Evolutionary conservation across 1,284 basidiomycete genomes (phyloP), one percentile per base, ranked within the genome.

Genomic region (Sanguinoderma infundibulare): DNA sequence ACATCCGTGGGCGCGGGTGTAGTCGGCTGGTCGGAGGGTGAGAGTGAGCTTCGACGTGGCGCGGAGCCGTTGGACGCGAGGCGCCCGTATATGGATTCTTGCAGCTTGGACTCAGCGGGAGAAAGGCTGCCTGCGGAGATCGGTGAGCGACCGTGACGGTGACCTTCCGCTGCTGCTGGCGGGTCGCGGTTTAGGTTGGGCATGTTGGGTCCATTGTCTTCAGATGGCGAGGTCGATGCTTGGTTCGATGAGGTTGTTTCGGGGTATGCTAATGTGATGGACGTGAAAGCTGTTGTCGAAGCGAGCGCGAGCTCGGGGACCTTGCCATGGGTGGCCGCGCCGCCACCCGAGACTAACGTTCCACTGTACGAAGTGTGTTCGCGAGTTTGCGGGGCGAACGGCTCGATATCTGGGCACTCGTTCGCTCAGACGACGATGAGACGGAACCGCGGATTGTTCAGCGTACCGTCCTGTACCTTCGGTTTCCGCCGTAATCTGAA

Each of bases 51-150:
- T 22, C 40, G 20, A 8, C 39, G 38, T 1, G 38, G 38, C 38
- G 38, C 20, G 17, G 38, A n/a, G 39, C 39, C n/a, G 39, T 9
- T 7, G n/a, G n/a, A n/a, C n/a, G n/a, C n/a, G 53, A 55, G 2
- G 40, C 24, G n/a, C 40, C n/a, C 42, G 20, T 55, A 55, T 20
- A 46, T 35, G 32, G 53, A 55, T 32, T 55, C 53, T 3, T 46
- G 53, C 1, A 46, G 20, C 14, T 55, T 55, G 30, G 15, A 14
- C n/a, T 46, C 28, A 2, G 30, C 30, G 14, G 42, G 24, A 9
- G 24, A 28, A 20, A 26, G 42, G 24, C 22, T 15, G 14, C 5
- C 24, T 26, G 24, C 5, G 5, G 42, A 28, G 24, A 26, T 24
- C 20, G 22, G 42, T 12, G 42, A 46, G 42, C 5, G 24, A 9